Percentiles rank a stretch among this genome's conserved stretches.
Evolutionary conservation across 345 rosid species (phyloP).

Genomic region (Moringa oleifera): DNA sequence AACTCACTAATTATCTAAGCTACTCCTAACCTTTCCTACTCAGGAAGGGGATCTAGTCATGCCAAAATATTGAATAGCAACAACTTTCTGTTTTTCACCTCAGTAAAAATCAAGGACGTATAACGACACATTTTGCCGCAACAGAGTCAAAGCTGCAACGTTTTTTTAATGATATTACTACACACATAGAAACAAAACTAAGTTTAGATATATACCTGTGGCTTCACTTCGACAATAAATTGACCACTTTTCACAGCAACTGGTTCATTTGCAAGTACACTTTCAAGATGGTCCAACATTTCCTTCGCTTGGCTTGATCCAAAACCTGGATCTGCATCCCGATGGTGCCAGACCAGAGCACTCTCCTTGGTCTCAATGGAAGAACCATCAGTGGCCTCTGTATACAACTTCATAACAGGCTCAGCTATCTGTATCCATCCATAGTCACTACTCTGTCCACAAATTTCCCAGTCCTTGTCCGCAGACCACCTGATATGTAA

Average conservation of each 20-base stretch:
- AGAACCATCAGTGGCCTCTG: slow-evolving; percentile 77
- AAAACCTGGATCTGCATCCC: slow-evolving; percentile 70
- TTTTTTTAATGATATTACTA: too few species aligned
- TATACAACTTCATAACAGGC: slow-evolving; percentile 67
- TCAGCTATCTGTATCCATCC: slow-evolving; percentile 69
- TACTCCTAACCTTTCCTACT: too few species aligned
- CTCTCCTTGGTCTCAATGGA: slow-evolving; percentile 63
- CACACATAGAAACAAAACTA: too few species aligned
- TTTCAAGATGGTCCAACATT: slow-evolving; percentile 71
- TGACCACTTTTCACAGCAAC: slow-evolving; percentile 70
- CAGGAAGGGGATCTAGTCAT: too few species aligned
- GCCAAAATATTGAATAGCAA: too few species aligned
- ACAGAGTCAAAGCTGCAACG: background rate
- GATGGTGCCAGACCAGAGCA: slow-evolving; percentile 71
- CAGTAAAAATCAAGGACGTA: too few species aligned
- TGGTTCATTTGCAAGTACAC: slow-evolving; percentile 72
- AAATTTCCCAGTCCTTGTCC: slow-evolving; percentile 41
- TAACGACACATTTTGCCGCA: background rate
- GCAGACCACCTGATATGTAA: slow-evolving; percentile 42
- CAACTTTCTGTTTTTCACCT: too few species aligned
- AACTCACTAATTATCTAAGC: too few species aligned
- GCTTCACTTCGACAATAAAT: slow-evolving; percentile 71
- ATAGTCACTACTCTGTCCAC: slow-evolving; percentile 49
- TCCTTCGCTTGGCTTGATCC: slow-evolving; percentile 81
- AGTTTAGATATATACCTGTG: slow-evolving; percentile 40